phyloP scores from a whole-genome alignment of 1,284 basidiomycete genomes.

The Peniophora sp. region DNA sequence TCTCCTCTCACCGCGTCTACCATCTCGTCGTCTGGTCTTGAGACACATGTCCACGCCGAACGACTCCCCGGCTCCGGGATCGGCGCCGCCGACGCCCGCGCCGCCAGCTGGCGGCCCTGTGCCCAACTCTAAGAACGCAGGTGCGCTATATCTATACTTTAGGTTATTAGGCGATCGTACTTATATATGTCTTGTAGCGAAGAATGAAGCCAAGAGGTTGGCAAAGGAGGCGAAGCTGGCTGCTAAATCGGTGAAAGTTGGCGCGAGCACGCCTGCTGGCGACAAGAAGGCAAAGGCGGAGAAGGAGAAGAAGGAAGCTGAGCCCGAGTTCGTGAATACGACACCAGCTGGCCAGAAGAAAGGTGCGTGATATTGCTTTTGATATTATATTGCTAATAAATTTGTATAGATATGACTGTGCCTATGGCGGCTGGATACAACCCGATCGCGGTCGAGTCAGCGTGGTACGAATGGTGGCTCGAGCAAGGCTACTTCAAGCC shows the following conservation, averaged over 20 bases:
- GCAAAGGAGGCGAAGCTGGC: constrained; percentile 77
- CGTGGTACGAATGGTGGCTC: constrained; percentile 99
- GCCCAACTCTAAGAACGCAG: constrained; percentile 22
- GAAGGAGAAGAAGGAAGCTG: constrained; percentile 68
- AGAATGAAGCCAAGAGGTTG: constrained; percentile 67
- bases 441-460: constrained; percentile 89
- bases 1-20: constrained; percentile 9
- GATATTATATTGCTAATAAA: neutral
- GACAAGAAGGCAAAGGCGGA: constrained; percentile 73
- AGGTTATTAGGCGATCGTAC: neutral
- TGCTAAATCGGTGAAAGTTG: constrained; percentile 63
- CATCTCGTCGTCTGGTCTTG: constrained; percentile 1
- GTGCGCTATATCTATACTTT: constrained; percentile 14
- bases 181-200: constrained; percentile 20
- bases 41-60: constrained; percentile 17
- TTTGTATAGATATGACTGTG: constrained; percentile 65
- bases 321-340: constrained; percentile 73
- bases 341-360: constrained; percentile 90
- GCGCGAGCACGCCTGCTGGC: constrained; percentile 27
- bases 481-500: constrained; percentile 89
- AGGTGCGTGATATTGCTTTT: constrained; percentile 33
- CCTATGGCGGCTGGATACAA: constrained; percentile 92
- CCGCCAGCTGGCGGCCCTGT: constrained; percentile 6
- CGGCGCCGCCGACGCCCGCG: constrained; percentile 7
- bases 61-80: constrained; percentile 7